These are phyloP conservation scores for Termitomyces sp. DNA, from an alignment of 768 basidiomycete species.

Conservation along the genomic window DNA sequence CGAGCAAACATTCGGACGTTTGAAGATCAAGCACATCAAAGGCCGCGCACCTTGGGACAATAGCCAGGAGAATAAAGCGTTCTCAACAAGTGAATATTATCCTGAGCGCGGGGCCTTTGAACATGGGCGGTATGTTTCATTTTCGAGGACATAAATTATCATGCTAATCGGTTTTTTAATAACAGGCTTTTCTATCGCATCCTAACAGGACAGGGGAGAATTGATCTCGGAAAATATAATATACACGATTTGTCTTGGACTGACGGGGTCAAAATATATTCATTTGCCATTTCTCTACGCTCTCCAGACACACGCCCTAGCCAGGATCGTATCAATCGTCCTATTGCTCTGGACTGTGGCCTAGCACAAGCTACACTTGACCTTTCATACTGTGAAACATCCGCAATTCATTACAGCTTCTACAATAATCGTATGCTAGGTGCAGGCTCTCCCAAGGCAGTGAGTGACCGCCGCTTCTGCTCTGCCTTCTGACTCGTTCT, in stretches of 20 bases:
- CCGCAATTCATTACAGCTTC: slow-evolving; percentile 20
- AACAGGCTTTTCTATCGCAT: slow-evolving; percentile 26
- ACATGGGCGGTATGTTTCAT: slow-evolving; percentile 33
- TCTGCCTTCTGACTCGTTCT: not conserved
- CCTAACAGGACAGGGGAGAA: slow-evolving; percentile 13
- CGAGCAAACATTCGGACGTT: slow-evolving; percentile 27
- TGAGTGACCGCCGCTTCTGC: not conserved
- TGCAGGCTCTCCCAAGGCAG: slow-evolving; percentile 5
- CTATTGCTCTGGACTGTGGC: slow-evolving; percentile 31
- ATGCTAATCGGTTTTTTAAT: not conserved
- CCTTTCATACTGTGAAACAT: slow-evolving; percentile 8
- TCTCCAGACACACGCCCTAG: slow-evolving; percentile 24
- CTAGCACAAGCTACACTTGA: slow-evolving; percentile 32
- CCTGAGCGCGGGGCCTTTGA: slow-evolving; percentile 37
- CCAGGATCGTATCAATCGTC: slow-evolving; percentile 22
- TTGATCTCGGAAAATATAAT: slow-evolving; percentile 22
- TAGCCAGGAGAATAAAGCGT: slow-evolving; percentile 38
- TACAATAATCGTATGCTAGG: slow-evolving; percentile 13
- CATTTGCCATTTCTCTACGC: slow-evolving; percentile 32
- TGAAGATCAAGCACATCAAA: slow-evolving; percentile 33
- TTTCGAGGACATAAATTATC: not conserved
- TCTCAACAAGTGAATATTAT: slow-evolving; percentile 16
- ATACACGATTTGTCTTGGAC: slow-evolving; percentile 26
- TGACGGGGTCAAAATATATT: slow-evolving; percentile 23
- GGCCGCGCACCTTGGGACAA: slow-evolving; percentile 27